Conservation (phyloP, 192 early-diverging fungal genomes). For the Phlyctochytrium bullatum region DNA sequence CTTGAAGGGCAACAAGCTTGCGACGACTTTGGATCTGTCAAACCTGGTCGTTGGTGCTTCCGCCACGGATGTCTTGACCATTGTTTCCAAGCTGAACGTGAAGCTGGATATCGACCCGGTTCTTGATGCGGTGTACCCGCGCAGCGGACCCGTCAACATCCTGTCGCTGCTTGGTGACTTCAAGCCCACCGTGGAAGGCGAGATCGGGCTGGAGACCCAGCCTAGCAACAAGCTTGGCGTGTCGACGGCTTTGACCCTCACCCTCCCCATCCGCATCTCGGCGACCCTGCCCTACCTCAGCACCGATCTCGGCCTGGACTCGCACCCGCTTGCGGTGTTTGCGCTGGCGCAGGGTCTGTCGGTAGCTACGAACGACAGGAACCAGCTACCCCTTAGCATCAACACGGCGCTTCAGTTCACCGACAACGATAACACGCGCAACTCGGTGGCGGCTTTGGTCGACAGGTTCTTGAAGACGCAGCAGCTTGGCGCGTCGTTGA, state of each 20-base stretch:
- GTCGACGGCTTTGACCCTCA: constrained; percentile 4
- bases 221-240: neutral
- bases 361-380: constrained; percentile 8
- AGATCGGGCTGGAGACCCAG: neutral
- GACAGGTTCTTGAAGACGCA: constrained; percentile 17
- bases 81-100: constrained; percentile 2
- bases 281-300: constrained; percentile 22
- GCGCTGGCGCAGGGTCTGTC: constrained; percentile 11
- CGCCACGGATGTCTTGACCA: constrained; percentile 2
- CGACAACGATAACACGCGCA: constrained; percentile 24
- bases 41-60: constrained; percentile 18
- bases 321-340: constrained; percentile 17
- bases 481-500: constrained; percentile 9
- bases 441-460: constrained; percentile 22
- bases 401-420: constrained; percentile 16
- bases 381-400: constrained; percentile 3
- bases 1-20: constrained; percentile 23
- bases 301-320: constrained; percentile 9
- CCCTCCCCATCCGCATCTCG: constrained; percentile 15
- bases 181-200: constrained; percentile 5
- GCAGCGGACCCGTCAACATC: constrained; percentile 17
- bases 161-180: constrained; percentile 1
- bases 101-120: constrained; percentile 11
- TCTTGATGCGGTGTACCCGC: neutral
- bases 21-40: constrained; percentile 7